These are phyloP conservation scores for Mucor sp. DNA, from an alignment of 371 early-diverging fungal species.

Conservation along the genomic window DNA sequence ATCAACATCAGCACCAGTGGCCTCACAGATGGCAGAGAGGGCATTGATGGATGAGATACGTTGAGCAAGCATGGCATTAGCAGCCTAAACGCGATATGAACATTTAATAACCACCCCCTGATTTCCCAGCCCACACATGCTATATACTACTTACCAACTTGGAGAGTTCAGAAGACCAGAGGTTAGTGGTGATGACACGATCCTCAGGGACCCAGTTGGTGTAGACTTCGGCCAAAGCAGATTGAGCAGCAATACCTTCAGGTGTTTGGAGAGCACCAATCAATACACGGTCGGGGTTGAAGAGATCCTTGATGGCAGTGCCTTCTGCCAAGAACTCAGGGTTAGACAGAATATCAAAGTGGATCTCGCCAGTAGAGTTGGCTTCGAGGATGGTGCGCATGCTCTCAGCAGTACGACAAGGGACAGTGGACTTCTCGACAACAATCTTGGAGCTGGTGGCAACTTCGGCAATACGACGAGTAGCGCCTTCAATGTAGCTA, in stretches of 20 bases:
- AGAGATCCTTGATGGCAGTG: constrained; percentile 85
- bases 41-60: constrained; percentile 95
- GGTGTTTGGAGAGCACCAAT: constrained; percentile 87
- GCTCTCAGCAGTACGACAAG: constrained; percentile 90
- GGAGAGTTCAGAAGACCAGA: constrained; percentile 95
- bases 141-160: constrained; percentile 67
- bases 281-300: constrained; percentile 91
- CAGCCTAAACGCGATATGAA: constrained; percentile 57
- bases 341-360: constrained; percentile 91
- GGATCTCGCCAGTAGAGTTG: constrained; percentile 71
- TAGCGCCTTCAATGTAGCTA: constrained; percentile 86
- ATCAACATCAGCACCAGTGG: constrained; percentile 94
- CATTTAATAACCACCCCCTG: not conserved
- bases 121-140: not conserved
- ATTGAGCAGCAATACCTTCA: constrained; percentile 78
- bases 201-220: constrained; percentile 84
- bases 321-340: constrained; percentile 98
- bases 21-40: constrained; percentile 91
- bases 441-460: constrained; percentile 87
- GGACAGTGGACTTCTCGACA: constrained; percentile 95
- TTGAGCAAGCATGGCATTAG: constrained; percentile 96
- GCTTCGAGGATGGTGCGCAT: constrained; percentile 89
- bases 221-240: constrained; percentile 78
- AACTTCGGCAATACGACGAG: constrained; percentile 87
- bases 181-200: constrained; percentile 87